phyloP scores from a whole-genome alignment of 805 yeast species.

The Metschnikowia picachoensis region DNA sequence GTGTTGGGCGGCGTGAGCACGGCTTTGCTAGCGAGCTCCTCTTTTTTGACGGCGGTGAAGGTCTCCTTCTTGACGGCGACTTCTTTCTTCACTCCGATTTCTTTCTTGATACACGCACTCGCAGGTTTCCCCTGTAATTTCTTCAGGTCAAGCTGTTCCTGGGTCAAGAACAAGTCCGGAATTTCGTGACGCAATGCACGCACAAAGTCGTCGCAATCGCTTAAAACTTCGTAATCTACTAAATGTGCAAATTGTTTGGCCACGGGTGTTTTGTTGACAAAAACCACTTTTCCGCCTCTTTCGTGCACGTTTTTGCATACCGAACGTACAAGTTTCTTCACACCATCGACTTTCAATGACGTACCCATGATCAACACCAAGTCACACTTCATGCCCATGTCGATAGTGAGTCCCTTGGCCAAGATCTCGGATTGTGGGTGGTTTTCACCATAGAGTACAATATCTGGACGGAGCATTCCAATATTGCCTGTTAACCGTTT shows the following conservation, averaged over 20 bases:
- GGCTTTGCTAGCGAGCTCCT: not conserved
- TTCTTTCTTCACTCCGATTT: constrained; percentile 4
- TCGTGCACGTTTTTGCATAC: constrained; percentile 69
- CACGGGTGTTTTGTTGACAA: constrained; percentile 67
- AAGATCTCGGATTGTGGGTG: constrained; percentile 85
- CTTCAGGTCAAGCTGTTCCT: constrained; percentile 45
- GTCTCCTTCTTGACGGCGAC: not conserved
- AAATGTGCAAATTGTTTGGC: constrained; percentile 63
- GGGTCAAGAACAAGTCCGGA: constrained; percentile 62
- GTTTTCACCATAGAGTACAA: constrained; percentile 89
- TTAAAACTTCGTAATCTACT: constrained; percentile 73
- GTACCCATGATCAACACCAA: constrained; percentile 88
- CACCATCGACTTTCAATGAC: constrained; percentile 86
- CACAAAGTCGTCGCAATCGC: constrained; percentile 85
- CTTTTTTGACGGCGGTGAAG: not conserved
- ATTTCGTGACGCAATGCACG: constrained; percentile 46
- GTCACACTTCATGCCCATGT: constrained; percentile 68
- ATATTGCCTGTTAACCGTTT: constrained; percentile 67
- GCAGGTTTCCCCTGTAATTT: constrained; percentile 25
- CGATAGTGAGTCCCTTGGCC: constrained; percentile 64
- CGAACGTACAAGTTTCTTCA: constrained; percentile 67
- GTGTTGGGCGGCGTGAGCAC: constrained; percentile 34
- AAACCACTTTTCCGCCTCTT: constrained; percentile 73
- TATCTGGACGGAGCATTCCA: constrained; percentile 82
- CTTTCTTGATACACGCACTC: constrained; percentile 8